A percentile compares a stretch with the other conserved stretches of the same genome.
Evolutionary conservation across 306 rosid genomes (phyloP).

Genomic region (Cicer pinnatifidum): DNA sequence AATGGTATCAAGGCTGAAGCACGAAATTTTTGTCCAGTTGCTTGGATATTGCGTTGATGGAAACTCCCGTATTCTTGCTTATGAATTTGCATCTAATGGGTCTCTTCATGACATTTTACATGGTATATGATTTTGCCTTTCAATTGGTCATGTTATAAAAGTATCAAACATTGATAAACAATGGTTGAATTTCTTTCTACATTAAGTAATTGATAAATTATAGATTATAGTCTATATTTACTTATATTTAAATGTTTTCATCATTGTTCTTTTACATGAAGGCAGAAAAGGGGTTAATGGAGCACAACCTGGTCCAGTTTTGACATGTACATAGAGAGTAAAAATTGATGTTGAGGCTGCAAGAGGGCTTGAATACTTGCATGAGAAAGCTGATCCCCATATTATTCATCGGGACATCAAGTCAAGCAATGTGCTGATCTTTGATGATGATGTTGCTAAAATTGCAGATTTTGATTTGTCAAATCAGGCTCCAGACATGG

Average conservation of each 20-base stretch:
- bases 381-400: constrained; percentile 85
- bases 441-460: constrained; percentile 89
- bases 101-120: too few species aligned
- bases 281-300: constrained; percentile 98
- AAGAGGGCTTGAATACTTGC: constrained; percentile 91
- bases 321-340: constrained; percentile 87
- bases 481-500: constrained; percentile 98
- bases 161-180: too few species aligned
- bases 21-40: constrained; percentile 60
- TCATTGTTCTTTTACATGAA: constrained; percentile 45
- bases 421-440: constrained; percentile 90
- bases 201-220: constrained; percentile 36
- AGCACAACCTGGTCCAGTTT: constrained; percentile 95
- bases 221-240: constrained; percentile 21
- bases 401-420: constrained; percentile 91
- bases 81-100: constrained; percentile 92
- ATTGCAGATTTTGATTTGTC: constrained; percentile 96
- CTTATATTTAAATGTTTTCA: constrained; percentile 7
- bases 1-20: constrained; percentile 94
- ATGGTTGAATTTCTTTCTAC: constrained; percentile 9
- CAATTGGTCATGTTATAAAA: too few species aligned
- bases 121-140: too few species aligned
- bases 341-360: constrained; percentile 97
- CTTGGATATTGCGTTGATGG: constrained; percentile 64
- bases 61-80: constrained; percentile 79